Evolutionary conservation across 805 yeast genomes (phyloP), one percentile per base, ranked within the genome.

Genomic region (Millerozyma miso): DNA sequence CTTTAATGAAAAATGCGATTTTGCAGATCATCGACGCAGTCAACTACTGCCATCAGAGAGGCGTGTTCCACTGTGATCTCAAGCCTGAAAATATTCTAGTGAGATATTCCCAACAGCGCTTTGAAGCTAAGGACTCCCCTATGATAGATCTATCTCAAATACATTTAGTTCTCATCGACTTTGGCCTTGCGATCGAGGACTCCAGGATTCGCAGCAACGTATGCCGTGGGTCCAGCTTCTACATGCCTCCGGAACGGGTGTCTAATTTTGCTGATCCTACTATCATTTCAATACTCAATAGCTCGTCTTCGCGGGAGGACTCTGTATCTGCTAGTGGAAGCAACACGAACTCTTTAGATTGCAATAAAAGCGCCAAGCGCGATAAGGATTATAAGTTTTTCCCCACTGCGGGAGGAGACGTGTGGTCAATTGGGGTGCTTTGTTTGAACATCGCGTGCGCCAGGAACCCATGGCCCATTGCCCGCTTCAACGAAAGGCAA

Each of bases 171-270:
- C 71, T 83, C 47, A 91, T 95, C 31, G 99, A 91, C 66, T 91
- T 93, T 63, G 98, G 98, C 3, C 71, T 91, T 17, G 89, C 97
- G 17, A 78, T 91, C 45, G 74, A 77, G 38, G 73, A 77, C 8
- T 65, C 71, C 33, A 63, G 56, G 43, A 74, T 85, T 33, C 79
- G 82, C 48, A 77, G 84, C 47, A 84, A 85, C 53, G 79, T 81
- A 16, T 88, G 95, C 50, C 77, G 95, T 43, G 97, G 97, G 1
- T 83, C 91, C 5, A 77, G 86, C 18, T 90, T 87, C 62, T 89
- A 89, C 65, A 89, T 90, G 97, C 85, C 96, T 0, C 97, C 97
- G 5, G 97, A 89, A 60, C 67, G 93, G 57, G 60, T 80, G n/a
- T 64, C 69, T 16, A 74, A 77, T 50, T 73, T 67, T 37, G 63